Evolutionary conservation across 2,329 filamentous ascomycete species (phyloP).

Genomic region (Epicoccum sorghinum): DNA sequence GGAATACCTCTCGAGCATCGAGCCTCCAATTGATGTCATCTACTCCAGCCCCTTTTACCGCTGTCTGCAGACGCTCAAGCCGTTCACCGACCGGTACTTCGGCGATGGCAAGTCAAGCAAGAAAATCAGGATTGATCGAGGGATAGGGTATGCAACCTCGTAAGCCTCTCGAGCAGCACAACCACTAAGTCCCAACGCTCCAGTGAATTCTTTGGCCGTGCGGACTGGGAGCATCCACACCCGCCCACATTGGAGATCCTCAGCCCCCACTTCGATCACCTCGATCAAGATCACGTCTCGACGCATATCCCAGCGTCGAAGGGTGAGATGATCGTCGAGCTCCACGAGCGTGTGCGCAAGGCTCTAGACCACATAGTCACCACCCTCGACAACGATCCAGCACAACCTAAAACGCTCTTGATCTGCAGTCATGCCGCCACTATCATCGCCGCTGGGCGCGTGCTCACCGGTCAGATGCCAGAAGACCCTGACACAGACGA

Average conservation of each 20-base stretch:
- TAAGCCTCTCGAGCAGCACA: conserved; percentile 48
- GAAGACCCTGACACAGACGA: conserved; percentile 74
- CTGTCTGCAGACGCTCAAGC: conserved; percentile 49
- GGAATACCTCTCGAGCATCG: conserved; percentile 64
- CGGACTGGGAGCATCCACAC: conserved; percentile 82
- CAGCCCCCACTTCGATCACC: conserved; percentile 67
- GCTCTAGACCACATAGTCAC: conserved; percentile 73
- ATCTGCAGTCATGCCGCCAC: conserved; percentile 90
- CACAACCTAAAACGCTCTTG: conserved; percentile 70
- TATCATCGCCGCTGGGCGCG: conserved; percentile 84
- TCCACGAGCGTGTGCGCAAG: conserved; percentile 80
- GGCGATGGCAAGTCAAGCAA: conserved; percentile 39
- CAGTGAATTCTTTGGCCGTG: conserved; percentile 90
- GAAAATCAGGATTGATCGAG: conserved; percentile 59
- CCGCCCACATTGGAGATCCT: conserved; percentile 71
- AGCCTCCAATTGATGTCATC: conserved; percentile 73
- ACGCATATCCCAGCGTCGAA: conserved; percentile 71
- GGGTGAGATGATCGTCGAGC: conserved; percentile 78
- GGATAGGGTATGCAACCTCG: conserved; percentile 53
- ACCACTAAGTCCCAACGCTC: conserved; percentile 44
- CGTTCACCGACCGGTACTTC: conserved; percentile 45
- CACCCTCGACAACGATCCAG: conserved; percentile 70
- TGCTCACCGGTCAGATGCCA: conserved; percentile 79
- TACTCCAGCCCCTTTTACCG: conserved; percentile 63
- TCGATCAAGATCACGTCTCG: conserved; percentile 64